Evolutionary conservation across 306 rosid species (phyloP), one percentile per base, ranked within the genome.

Genomic region (Inga leiocalycina): DNA sequence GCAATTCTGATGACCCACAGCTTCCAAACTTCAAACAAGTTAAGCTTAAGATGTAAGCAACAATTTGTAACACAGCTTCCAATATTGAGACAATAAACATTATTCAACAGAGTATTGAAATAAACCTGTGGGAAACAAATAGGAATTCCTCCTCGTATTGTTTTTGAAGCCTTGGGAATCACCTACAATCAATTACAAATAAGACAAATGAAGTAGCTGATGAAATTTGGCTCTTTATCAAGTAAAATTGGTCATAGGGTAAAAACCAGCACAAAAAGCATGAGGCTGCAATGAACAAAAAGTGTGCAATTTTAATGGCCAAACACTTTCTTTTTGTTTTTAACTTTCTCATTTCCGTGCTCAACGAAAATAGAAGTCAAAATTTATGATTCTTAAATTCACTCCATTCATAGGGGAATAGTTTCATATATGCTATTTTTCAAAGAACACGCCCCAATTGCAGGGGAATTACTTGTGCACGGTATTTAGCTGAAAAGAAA

Each of bases 61-160:
- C 22, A 22, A 59, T 7, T 59, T 59, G 66, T 22, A 34, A 59
- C 54, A 46, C 17, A 32, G 9, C 19, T 69, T 43, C 27, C 34
- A 80, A 46, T 56, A 48, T 71, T 83, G 22, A 17, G 41, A 27
- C 73, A 68, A 65, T 46, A 78, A 67, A 73, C 30, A 80, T 39
- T 37, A 19, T 59, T 59, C 30, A 10, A 59, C 66, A 59, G 9
- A 82, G 71, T 43, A 27, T 66, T 76, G 37, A 77, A 35, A 30
- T 52, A 83, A 84, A 91, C 99, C 98, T 93, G 97, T 14, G 98
- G 99, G 84, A 93, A 95, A 88, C 98, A 93, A 35, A 95, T 85
- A 54, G 92, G 94, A 76, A 95, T 93, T 82, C 99, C 99, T 83
- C 99, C 99, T 56, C 96, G 88, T 78, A 88, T 88, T 34, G 96